A percentile compares a stretch with the other conserved stretches of the same genome.
Conservation (phyloP, 805 yeast species). For the Maudiozyma saulgeensis region DNA sequence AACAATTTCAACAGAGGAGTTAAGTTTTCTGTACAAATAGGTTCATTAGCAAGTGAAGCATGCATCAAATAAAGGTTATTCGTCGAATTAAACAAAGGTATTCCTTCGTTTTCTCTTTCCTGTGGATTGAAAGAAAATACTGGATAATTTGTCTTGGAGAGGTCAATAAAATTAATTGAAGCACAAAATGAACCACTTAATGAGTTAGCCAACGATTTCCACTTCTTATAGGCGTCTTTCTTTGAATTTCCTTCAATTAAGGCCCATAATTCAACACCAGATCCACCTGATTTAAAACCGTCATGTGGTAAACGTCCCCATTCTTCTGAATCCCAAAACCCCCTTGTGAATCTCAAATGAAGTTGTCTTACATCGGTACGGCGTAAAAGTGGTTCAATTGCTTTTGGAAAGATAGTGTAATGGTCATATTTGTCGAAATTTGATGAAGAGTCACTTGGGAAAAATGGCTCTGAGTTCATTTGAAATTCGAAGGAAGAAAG, state of each 20-base stretch:
- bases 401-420: slow-evolving; percentile 66
- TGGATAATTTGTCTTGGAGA: slow-evolving; percentile 65
- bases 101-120: slow-evolving; percentile 7
- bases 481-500: slow-evolving; percentile 65
- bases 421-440: slow-evolving; percentile 32
- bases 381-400: slow-evolving; percentile 67
- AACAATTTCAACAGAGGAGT: slow-evolving; percentile 85
- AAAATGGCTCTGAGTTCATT: slow-evolving; percentile 41
- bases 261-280: slow-evolving; percentile 93
- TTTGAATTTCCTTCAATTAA: slow-evolving; percentile 54
- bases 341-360: slow-evolving; percentile 82
- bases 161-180: slow-evolving; percentile 79
- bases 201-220: slow-evolving; percentile 66
- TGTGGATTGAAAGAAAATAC: slow-evolving; percentile 29
- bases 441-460: slow-evolving; percentile 18
- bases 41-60: slow-evolving; percentile 89
- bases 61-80: slow-evolving; percentile 50
- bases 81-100: slow-evolving; percentile 21
- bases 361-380: slow-evolving; percentile 61
- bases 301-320: slow-evolving; percentile 77
- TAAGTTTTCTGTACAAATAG: slow-evolving; percentile 91
- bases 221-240: slow-evolving; percentile 47
- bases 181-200: slow-evolving; percentile 93
- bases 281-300: slow-evolving; percentile 77
- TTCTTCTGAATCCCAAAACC: slow-evolving; percentile 84